A percentile compares a stretch with the other conserved stretches of the same genome.
phyloP scores from a whole-genome alignment of 306 rosid species.

The Canavalia gladiata region DNA sequence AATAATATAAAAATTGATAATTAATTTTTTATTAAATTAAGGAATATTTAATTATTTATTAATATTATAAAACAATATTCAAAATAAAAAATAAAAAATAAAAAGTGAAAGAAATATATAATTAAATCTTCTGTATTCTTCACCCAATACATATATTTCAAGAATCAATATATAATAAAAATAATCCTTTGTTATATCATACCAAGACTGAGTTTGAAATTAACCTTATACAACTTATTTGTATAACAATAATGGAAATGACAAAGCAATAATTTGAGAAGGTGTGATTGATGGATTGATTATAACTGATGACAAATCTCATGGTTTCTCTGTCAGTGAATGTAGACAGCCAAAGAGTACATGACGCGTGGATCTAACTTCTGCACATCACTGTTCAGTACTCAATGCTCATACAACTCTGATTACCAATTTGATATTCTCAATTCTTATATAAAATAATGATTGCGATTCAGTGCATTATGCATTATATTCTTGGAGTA shows the following conservation, averaged over 20 bases:
- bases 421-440: neutral
- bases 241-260: slow-evolving; percentile 16
- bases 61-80: too few species aligned
- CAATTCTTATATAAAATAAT: neutral
- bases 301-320: slow-evolving; percentile 12
- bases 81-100: too few species aligned
- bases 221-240: neutral
- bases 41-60: too few species aligned
- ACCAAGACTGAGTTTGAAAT: slow-evolving; percentile 24
- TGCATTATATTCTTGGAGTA: neutral
- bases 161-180: neutral
- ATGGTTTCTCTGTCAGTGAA: slow-evolving; percentile 25
- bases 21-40: too few species aligned
- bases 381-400: neutral
- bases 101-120: too few species aligned
- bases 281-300: slow-evolving; percentile 45
- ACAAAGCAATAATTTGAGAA: slow-evolving; percentile 44
- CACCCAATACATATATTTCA: neutral
- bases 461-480: neutral
- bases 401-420: neutral
- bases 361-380: slow-evolving; percentile 37
- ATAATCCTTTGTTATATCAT: neutral
- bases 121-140: neutral
- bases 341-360: slow-evolving; percentile 39
- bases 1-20: too few species aligned